Percentiles rank a stretch among this genome's conserved stretches.
Evolutionary conservation across 495 filamentous ascomycete genomes (phyloP).

Genomic region (Parathielavia appendiculata): DNA sequence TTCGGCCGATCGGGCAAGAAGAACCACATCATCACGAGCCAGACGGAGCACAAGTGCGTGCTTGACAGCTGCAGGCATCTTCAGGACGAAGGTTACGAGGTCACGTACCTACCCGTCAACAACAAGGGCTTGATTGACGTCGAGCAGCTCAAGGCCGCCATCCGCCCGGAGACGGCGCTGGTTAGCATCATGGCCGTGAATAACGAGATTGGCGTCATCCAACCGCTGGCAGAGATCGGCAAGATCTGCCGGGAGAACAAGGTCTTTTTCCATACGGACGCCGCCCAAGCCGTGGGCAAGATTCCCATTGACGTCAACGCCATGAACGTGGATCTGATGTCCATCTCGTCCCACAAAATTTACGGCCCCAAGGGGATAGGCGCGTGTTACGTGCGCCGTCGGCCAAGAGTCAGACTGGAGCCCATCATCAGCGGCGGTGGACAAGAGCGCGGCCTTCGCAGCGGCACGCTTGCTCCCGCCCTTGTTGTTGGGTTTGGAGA

Average conservation of each 20-base stretch:
- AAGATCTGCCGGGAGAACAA: slow-evolving; percentile 86
- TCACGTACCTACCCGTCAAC: slow-evolving; percentile 91
- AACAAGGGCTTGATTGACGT: slow-evolving; percentile 77
- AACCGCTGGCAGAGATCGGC: slow-evolving; percentile 90
- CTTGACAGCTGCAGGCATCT: slow-evolving; percentile 94
- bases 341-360: slow-evolving; percentile 98
- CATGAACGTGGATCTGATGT: slow-evolving; percentile 97
- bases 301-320: slow-evolving; percentile 94
- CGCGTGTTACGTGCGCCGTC: slow-evolving; percentile 87
- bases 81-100: slow-evolving; percentile 92
- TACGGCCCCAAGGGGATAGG: slow-evolving; percentile 97
- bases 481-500: slow-evolving; percentile 91
- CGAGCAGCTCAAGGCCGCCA: slow-evolving; percentile 80
- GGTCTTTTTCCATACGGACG: slow-evolving; percentile 98
- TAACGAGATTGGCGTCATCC: slow-evolving; percentile 98
- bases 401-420: slow-evolving; percentile 88
- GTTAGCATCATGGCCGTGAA: slow-evolving; percentile 99
- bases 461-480: slow-evolving; percentile 86
- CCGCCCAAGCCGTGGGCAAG: slow-evolving; percentile 93
- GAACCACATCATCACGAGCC: slow-evolving; percentile 94
- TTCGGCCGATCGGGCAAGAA: slow-evolving; percentile 91
- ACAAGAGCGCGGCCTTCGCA: slow-evolving; percentile 89
- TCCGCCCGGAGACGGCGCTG: slow-evolving; percentile 82
- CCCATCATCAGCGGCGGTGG: slow-evolving; percentile 95
- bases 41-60: slow-evolving; percentile 99